Conservation (phyloP, 2,329 filamentous ascomycete species). For the Penicillium sp. region DNA sequence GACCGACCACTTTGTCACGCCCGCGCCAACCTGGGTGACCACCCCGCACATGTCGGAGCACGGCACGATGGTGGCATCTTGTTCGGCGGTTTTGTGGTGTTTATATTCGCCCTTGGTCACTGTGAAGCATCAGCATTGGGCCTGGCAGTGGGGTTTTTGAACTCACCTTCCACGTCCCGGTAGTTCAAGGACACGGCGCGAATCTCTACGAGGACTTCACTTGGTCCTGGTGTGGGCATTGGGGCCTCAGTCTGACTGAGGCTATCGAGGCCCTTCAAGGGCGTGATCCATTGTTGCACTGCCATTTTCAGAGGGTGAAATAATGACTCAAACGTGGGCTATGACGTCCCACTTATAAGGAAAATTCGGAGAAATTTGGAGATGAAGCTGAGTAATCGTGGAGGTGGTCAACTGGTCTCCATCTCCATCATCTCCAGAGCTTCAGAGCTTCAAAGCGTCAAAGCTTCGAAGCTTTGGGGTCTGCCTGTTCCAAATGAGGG, state of each 20-base stretch:
- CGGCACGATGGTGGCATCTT: conserved; percentile 55
- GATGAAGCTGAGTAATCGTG: conserved; percentile 8
- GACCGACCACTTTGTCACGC: conserved; percentile 50
- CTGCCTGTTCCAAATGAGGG: background rate
- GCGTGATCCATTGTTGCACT: conserved; percentile 55
- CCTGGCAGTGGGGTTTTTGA: background rate
- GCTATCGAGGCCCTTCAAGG: conserved; percentile 58
- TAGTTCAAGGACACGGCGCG: conserved; percentile 57
- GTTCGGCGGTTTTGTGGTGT: conserved; percentile 60
- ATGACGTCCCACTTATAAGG: background rate
- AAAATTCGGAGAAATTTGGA: conserved; percentile 5
- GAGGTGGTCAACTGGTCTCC: background rate
- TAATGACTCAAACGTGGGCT: background rate
- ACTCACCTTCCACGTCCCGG: conserved; percentile 48
- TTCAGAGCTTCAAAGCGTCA: background rate
- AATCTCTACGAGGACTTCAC: conserved; percentile 57
- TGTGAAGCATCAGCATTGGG: conserved; percentile 28
- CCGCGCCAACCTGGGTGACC: conserved; percentile 54
- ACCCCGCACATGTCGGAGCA: conserved; percentile 71
- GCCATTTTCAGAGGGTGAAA: conserved; percentile 13
- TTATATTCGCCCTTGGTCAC: conserved; percentile 67
- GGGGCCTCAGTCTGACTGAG: conserved; percentile 48
- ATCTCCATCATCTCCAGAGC: background rate
- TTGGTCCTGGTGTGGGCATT: conserved; percentile 51
- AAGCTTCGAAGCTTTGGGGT: background rate